phyloP scores from a whole-genome alignment of 768 basidiomycete genomes.

The Auricularia auricula-judae region DNA sequence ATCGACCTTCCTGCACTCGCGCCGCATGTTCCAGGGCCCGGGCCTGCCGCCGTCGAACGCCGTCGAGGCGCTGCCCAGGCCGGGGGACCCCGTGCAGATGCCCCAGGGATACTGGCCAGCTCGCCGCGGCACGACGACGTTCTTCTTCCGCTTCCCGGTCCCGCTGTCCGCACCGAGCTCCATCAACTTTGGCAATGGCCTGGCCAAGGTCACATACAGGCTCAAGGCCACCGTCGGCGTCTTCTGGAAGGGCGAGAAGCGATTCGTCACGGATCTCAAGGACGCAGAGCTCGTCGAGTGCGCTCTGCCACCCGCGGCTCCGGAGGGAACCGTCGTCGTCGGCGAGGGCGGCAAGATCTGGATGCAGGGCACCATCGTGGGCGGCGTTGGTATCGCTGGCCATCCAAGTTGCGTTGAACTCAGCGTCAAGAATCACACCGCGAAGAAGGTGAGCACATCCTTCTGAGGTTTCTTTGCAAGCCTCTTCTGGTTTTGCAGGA shows the following conservation, averaged over 20 bases:
- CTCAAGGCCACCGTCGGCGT: slow-evolving; percentile 62
- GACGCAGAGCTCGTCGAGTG: slow-evolving; percentile 56
- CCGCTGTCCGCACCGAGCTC: slow-evolving; percentile 59
- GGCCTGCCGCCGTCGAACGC: slow-evolving; percentile 78
- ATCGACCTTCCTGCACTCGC: slow-evolving; percentile 60
- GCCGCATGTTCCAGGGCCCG: slow-evolving; percentile 69
- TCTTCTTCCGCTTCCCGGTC: slow-evolving; percentile 68
- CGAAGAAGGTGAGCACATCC: slow-evolving; percentile 49
- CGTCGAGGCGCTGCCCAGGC: slow-evolving; percentile 49
- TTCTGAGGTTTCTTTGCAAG: not conserved
- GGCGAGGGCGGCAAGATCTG: slow-evolving; percentile 75
- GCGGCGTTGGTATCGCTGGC: slow-evolving; percentile 53
- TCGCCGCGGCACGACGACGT: slow-evolving; percentile 64
- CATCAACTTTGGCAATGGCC: slow-evolving; percentile 56
- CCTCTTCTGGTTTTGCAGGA: too few species aligned
- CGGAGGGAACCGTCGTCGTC: slow-evolving; percentile 41
- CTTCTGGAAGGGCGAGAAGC: slow-evolving; percentile 62
- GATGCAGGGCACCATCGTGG: slow-evolving; percentile 57
- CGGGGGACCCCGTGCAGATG: slow-evolving; percentile 42
- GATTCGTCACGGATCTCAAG: slow-evolving; percentile 51
- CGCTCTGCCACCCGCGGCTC: slow-evolving; percentile 24
- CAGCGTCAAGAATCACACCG: slow-evolving; percentile 72
- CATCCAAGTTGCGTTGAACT: slow-evolving; percentile 63
- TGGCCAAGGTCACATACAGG: slow-evolving; percentile 64
- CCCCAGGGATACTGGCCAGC: slow-evolving; percentile 61